Evolutionary conservation across 2,329 filamentous ascomycete species (phyloP), one percentile per base, ranked within the genome.

Genomic region (Thelonectria rubi): DNA sequence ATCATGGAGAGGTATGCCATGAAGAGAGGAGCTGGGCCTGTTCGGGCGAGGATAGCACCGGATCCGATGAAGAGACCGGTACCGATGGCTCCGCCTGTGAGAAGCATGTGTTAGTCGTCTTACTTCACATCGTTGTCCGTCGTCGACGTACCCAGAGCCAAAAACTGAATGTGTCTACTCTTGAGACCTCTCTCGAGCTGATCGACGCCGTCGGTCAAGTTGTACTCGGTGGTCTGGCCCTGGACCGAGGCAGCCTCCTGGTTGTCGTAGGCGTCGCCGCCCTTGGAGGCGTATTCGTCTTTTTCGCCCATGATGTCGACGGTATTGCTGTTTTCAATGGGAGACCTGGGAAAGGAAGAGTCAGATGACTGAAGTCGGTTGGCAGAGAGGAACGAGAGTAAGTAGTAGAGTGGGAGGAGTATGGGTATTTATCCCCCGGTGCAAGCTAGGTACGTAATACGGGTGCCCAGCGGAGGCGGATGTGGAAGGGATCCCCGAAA

Each of bases 1-100:
- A 84, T 84, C 82, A 85, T 84, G 65, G 78, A 79, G 7, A 85
- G 68, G 74, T 92, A 93, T 21, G 86, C 88, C 75, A 93, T 88
- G 73, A 93, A 84, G 15, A 93, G 77, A 0, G 90, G 88, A 5
- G 88, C 89, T 3, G 88, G 88, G 2, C 88, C 88, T 26, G 83
- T 82, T 10, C 78, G 76, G 34, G 82, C 78, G 54, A 89, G 77
- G 54, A 87, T 86, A 60, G 76, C 76, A 21, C 87, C 87, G 39
- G 84, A 86, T 58, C 86, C 86, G 64, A 89, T 81, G 73, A 89
- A 89, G 32, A 89, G 80, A 71, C 87, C 87, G 3, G 86, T 89
- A 61, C 86, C 86, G 68, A 89, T 88, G 39, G 83, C 85, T 65
- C 84, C 83, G 50, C 75, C 75, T 65, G 34, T 37, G 17, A 24